Conservation (phyloP, 208 protist species). For the Wallacemonas sp. region DNA sequence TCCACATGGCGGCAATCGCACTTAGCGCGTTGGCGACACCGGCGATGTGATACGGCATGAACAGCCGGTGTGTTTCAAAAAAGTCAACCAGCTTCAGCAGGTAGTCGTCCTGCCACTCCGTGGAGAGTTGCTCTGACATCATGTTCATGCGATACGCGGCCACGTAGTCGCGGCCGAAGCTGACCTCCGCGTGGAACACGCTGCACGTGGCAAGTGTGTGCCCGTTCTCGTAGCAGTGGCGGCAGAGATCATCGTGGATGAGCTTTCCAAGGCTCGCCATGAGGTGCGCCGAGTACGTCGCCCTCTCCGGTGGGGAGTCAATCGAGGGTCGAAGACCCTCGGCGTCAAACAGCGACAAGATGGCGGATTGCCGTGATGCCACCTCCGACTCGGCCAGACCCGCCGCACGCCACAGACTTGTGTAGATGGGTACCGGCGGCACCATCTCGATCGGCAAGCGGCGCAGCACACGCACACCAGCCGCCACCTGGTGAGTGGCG, state of each 20-base stretch:
- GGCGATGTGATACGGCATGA: slow-evolving; percentile 87
- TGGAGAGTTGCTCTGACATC: slow-evolving; percentile 82
- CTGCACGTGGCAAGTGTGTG: slow-evolving; percentile 69
- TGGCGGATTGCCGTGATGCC: slow-evolving; percentile 28
- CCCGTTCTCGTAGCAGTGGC: slow-evolving; percentile 73
- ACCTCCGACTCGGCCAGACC: slow-evolving; percentile 47
- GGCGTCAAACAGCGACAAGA: slow-evolving; percentile 55
- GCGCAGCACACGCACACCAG: slow-evolving; percentile 68
- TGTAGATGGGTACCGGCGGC: slow-evolving; percentile 34
- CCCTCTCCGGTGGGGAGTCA: slow-evolving; percentile 34
- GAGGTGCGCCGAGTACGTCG: slow-evolving; percentile 56
- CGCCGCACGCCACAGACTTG: slow-evolving; percentile 63
- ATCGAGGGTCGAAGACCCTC: slow-evolving; percentile 52
- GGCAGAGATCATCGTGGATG: slow-evolving; percentile 77
- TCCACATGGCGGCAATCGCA: slow-evolving; percentile 85
- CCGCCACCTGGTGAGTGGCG: slow-evolving; percentile 25
- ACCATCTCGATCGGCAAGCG: slow-evolving; percentile 68
- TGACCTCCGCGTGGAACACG: slow-evolving; percentile 79
- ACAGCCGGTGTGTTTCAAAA: slow-evolving; percentile 40
- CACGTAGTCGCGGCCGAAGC: slow-evolving; percentile 84
- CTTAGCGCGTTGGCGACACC: slow-evolving; percentile 80
- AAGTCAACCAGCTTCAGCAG: slow-evolving; percentile 75
- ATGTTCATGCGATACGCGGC: slow-evolving; percentile 88
- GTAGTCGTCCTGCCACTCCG: slow-evolving; percentile 76
- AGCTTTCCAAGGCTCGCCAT: slow-evolving; percentile 39